Percentiles rank a stretch among this genome's conserved stretches.
Evolutionary conservation across 2,329 filamentous ascomycete species (phyloP).

Genomic region (Hirsutella minnesotensis): DNA sequence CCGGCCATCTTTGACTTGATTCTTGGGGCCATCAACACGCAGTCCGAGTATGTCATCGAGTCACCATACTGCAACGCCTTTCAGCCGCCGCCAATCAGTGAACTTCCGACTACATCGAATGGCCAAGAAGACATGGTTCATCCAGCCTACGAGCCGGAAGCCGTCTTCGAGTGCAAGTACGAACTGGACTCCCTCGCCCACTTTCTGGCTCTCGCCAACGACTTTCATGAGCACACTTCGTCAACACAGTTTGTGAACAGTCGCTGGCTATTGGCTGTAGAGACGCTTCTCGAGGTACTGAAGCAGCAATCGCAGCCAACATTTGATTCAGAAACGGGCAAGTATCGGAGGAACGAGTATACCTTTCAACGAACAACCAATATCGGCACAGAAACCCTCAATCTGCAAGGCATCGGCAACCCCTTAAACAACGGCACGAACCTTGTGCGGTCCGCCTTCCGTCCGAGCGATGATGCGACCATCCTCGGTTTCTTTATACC

Average conservation of each 20-base stretch:
- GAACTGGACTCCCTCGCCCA: constrained; percentile 92
- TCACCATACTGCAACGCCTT: constrained; percentile 98
- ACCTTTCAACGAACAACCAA: constrained; percentile 76
- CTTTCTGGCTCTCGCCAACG: constrained; percentile 75
- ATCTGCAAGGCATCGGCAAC: constrained; percentile 75
- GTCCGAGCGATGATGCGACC: constrained; percentile 89
- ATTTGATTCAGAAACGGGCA: constrained; percentile 56
- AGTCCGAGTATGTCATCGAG: constrained; percentile 87
- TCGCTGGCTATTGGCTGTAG: constrained; percentile 68
- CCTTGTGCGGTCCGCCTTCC: constrained; percentile 80
- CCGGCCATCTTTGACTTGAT: constrained; percentile 67
- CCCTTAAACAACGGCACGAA: constrained; percentile 76
- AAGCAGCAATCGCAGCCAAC: constrained; percentile 70
- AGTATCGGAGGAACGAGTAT: constrained; percentile 64
- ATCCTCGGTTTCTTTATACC: constrained; percentile 93
- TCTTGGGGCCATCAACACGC: constrained; percentile 88
- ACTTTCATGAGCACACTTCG: constrained; percentile 71
- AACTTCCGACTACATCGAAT: constrained; percentile 59
- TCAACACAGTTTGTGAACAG: constrained; percentile 67
- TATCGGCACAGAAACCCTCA: constrained; percentile 81
- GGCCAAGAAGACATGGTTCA: constrained; percentile 78
- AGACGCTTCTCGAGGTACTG: constrained; percentile 62
- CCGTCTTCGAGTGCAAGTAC: constrained; percentile 98
- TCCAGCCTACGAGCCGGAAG: constrained; percentile 69
- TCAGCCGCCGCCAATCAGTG: constrained; percentile 80